Percentiles rank a stretch among this genome's conserved stretches.
Evolutionary conservation across 2,329 filamentous ascomycete genomes (phyloP).

Genomic region (Venturiaceae sp.): DNA sequence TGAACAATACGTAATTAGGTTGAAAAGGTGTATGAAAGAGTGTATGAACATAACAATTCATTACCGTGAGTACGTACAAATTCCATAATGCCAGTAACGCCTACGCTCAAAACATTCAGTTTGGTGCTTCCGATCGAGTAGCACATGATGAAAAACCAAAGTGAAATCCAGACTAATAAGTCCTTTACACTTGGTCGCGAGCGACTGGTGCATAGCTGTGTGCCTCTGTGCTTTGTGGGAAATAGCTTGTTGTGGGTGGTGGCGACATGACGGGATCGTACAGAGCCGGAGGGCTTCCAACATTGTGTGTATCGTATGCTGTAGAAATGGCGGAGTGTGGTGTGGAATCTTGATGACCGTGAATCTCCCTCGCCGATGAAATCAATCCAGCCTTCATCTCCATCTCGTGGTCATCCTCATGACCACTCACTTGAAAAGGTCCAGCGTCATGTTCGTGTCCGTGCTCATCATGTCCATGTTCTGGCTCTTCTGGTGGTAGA

Average conservation of each 20-base stretch:
- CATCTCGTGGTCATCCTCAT: neutral
- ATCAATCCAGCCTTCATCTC: constrained; percentile 1
- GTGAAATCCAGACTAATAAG: neutral
- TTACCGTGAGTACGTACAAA: neutral
- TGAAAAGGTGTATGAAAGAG: no score
- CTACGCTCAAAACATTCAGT: neutral
- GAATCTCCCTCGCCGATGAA: neutral
- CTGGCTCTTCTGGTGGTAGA: neutral
- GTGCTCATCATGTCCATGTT: neutral
- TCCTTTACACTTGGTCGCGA: neutral
- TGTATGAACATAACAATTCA: neutral
- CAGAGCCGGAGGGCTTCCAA: neutral
- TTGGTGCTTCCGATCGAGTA: neutral
- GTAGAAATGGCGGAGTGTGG: neutral
- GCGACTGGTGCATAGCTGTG: neutral
- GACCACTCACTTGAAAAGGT: neutral
- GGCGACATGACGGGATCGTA: neutral
- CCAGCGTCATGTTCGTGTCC: neutral
- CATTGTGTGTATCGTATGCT: neutral
- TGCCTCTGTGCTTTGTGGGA: neutral
- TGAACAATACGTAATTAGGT: no score
- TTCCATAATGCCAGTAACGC: neutral
- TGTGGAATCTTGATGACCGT: neutral
- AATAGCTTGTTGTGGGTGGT: neutral
- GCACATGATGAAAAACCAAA: neutral